These are phyloP conservation scores for Aureobasidium melanogenum DNA, from an alignment of 2,329 filamentous ascomycete species.

Conservation along the genomic window DNA sequence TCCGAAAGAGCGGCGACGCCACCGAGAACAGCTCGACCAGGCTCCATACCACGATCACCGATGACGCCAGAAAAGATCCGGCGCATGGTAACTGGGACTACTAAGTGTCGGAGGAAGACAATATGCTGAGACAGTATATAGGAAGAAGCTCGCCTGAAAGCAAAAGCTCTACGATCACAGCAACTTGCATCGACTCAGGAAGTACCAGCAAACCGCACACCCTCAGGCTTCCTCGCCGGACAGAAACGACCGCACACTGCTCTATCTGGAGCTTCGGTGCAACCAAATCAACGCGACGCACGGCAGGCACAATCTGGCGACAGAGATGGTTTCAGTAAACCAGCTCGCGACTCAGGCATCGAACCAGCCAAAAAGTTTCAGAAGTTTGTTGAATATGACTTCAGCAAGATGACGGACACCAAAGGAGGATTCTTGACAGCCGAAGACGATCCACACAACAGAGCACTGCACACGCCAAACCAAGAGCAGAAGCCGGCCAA, in stretches of 20 bases:
- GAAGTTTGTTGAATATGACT: conserved; percentile 95
- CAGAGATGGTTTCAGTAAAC: conserved; percentile 23
- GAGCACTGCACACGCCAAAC: conserved; percentile 54
- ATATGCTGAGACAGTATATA: conserved; percentile 29
- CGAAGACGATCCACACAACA: conserved; percentile 86
- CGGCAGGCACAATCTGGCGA: conserved; percentile 32
- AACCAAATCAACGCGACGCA: conserved; percentile 61
- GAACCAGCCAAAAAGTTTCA: conserved; percentile 79
- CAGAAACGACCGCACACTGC: conserved; percentile 65
- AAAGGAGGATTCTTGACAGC: conserved; percentile 90
- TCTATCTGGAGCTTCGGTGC: conserved; percentile 45
- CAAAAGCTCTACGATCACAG: conserved; percentile 75
- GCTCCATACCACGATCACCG: conserved; percentile 35
- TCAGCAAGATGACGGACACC: conserved; percentile 95
- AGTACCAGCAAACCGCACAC: conserved; percentile 21
- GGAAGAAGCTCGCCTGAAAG: conserved; percentile 81
- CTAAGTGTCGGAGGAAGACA: neutral
- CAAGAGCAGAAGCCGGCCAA: conserved; percentile 65
- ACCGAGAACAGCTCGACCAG: conserved; percentile 31
- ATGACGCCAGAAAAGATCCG: conserved; percentile 54
- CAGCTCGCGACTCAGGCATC: conserved; percentile 44
- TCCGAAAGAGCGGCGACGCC: conserved; percentile 40
- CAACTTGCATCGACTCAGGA: conserved; percentile 54
- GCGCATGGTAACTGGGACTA: conserved; percentile 37
- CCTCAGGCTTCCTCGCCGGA: conserved; percentile 42